These are phyloP conservation scores for Boechera retrofracta DNA, from an alignment of 345 rosid genomes.

Conservation along the genomic window DNA sequence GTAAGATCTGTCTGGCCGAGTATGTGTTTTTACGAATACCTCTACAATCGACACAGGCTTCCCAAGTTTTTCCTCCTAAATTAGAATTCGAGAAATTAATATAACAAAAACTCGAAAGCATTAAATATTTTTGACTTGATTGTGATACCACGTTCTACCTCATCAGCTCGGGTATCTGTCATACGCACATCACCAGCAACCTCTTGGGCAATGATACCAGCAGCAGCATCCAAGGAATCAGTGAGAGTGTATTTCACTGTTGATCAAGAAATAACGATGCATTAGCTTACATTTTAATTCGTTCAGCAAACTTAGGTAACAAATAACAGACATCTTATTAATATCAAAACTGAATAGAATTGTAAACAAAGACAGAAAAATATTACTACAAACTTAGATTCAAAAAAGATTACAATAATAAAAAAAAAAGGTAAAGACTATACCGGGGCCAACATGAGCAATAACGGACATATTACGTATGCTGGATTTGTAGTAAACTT, in stretches of 20 bases:
- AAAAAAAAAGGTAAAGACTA: background rate
- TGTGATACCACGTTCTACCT: slow-evolving; percentile 89
- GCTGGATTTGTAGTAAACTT: slow-evolving; percentile 45
- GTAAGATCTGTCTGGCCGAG: too few species aligned
- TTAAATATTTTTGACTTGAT: slow-evolving; percentile 54
- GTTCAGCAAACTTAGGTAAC: background rate
- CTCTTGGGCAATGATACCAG: slow-evolving; percentile 90
- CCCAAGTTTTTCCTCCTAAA: too few species aligned
- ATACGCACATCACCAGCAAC: slow-evolving; percentile 91
- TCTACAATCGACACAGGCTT: too few species aligned
- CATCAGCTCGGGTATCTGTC: slow-evolving; percentile 87
- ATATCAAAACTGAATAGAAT: background rate
- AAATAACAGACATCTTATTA: background rate
- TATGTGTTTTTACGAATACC: too few species aligned
- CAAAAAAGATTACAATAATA: background rate
- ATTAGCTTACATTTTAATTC: background rate
- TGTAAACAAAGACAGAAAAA: background rate
- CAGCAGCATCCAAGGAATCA: slow-evolving; percentile 95
- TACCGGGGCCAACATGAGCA: slow-evolving; percentile 49
- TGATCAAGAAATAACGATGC: background rate
- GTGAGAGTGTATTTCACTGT: slow-evolving; percentile 85
- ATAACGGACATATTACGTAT: slow-evolving; percentile 48
- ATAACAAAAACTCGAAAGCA: too few species aligned
- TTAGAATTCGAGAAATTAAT: too few species aligned
- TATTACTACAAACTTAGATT: too few species aligned